A percentile compares a stretch with the other conserved stretches of the same genome.
Evolutionary conservation across 352 stramenopile species (phyloP).

Genomic region (Peronospora belbahrii): DNA sequence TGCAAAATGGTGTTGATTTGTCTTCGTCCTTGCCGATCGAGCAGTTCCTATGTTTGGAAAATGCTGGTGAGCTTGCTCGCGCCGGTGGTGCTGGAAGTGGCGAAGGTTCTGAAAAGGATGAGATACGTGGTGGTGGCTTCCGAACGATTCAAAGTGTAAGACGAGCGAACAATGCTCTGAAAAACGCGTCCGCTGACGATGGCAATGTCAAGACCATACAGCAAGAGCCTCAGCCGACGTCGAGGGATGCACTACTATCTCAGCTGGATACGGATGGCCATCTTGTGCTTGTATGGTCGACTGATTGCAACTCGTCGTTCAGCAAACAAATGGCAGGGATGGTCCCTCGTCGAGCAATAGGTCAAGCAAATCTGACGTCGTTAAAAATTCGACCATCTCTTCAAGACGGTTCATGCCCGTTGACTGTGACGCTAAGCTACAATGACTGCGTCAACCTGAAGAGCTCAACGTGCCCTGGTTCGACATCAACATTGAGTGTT

Average conservation of each 20-base stretch:
- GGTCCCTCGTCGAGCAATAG: conserved; percentile 25
- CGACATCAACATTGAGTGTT: conserved; percentile 27
- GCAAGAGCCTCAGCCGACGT: conserved; percentile 48
- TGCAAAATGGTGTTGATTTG: conserved; percentile 6
- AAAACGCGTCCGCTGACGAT: conserved; percentile 23
- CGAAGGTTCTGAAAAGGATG: conserved; percentile 20
- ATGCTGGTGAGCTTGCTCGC: conserved; percentile 45
- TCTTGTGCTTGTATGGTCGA: conserved; percentile 64
- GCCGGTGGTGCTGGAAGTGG: conserved; percentile 11
- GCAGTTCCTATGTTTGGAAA: conserved; percentile 70
- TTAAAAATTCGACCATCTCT: conserved; percentile 48
- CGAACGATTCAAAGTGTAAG: conserved; percentile 83
- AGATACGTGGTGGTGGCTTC: conserved; percentile 48
- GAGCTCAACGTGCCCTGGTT: conserved; percentile 1
- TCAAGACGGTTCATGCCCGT: conserved; percentile 41
- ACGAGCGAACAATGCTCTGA: conserved; percentile 76
- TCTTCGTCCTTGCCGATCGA: conserved; percentile 38
- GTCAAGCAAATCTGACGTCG: conserved; percentile 55
- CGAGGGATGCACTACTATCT: conserved; percentile 44
- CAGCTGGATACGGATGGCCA: conserved; percentile 49
- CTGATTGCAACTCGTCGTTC: conserved; percentile 17
- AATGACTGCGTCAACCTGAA: conserved; percentile 30
- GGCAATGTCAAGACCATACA: conserved; percentile 13
- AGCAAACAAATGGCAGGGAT: conserved; percentile 12
- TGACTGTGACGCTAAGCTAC: conserved; percentile 69